Evolutionary conservation across 352 stramenopile genomes (phyloP), one percentile per base, ranked within the genome.

Genomic region (Phytophthora macrochlamydospora): DNA sequence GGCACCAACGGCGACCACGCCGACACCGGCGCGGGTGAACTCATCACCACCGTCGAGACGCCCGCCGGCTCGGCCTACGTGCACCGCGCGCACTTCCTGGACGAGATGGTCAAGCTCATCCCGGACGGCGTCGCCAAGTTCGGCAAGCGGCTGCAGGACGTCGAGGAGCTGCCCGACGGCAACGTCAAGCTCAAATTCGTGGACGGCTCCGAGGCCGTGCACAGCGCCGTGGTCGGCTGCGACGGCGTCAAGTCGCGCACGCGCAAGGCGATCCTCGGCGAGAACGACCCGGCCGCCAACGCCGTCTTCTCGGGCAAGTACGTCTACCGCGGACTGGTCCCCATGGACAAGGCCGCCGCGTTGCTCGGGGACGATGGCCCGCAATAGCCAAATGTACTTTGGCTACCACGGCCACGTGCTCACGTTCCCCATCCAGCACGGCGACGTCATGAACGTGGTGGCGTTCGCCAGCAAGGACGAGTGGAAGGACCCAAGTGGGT

Each of bases 341-440:
- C 69, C 12, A 77, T 77, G 69, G 65, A 77, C 43, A 77, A 77
- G 65, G 69, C 69, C 12, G 59, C 60, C 31, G 69, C 65, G 51
- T 51, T 62, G 11, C 43, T 77, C 45, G 65, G 69, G n/a, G 69
- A 77, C 43, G 56, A 66, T 77, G 54, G 69, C 69, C 44, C 69
- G 69, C 59, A 77, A 77, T 43, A 74, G 65, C n/a, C 69, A 77
- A 32, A 77, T 77, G 65, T 77, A 77, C 65, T 73, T 77, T 6
- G 69, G 69, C 9, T 74, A 74, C 56, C 69, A 77, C 29, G 69
- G 69, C n/a, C 69, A 77, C 51, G 56, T 77, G 32, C 56, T 77
- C 40, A 77, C 69, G 12, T 77, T 77, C 56, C 69, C 69, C 42
- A 74, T 74, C 52, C 46, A 77, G 46, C 65, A 74, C 48, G 69